Evolutionary conservation across 345 rosid genomes (phyloP).

Genomic region (Linum tenue): DNA sequence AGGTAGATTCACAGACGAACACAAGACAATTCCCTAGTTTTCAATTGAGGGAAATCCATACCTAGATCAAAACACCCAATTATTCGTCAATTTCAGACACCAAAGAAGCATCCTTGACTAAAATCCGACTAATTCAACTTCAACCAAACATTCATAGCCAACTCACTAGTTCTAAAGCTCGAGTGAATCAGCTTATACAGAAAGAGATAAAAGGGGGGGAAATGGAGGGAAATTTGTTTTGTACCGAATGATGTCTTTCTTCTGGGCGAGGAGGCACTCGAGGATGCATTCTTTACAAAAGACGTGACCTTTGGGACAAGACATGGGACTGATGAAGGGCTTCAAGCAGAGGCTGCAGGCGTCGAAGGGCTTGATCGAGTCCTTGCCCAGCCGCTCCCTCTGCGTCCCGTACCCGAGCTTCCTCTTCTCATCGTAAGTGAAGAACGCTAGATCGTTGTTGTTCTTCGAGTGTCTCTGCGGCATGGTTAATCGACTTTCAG

Average conservation of each 20-base stretch:
- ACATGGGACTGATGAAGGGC: constrained; percentile 78
- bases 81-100: too few relatives aligned
- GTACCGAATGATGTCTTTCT: constrained; percentile 78
- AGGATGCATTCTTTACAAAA: constrained; percentile 88
- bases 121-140: not conserved
- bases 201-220: not conserved
- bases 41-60: too few relatives aligned
- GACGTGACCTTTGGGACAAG: constrained; percentile 87
- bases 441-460: constrained; percentile 91
- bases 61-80: too few relatives aligned
- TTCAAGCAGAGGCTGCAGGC: constrained; percentile 92
- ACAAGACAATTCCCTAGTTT: too few relatives aligned
- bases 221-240: not conserved
- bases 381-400: constrained; percentile 87
- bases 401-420: constrained; percentile 95
- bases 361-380: constrained; percentile 91
- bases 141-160: not conserved
- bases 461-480: constrained; percentile 98
- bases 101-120: too few relatives aligned
- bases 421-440: constrained; percentile 94
- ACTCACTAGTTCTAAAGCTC: not conserved
- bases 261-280: constrained; percentile 79
- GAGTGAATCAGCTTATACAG: not conserved
- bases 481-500: constrained; percentile 24
- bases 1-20: too few relatives aligned